A percentile compares a stretch with the other conserved stretches of the same genome.
Conservation (phyloP, 306 rosid genomes). For the Hippophae rhamnoides region DNA sequence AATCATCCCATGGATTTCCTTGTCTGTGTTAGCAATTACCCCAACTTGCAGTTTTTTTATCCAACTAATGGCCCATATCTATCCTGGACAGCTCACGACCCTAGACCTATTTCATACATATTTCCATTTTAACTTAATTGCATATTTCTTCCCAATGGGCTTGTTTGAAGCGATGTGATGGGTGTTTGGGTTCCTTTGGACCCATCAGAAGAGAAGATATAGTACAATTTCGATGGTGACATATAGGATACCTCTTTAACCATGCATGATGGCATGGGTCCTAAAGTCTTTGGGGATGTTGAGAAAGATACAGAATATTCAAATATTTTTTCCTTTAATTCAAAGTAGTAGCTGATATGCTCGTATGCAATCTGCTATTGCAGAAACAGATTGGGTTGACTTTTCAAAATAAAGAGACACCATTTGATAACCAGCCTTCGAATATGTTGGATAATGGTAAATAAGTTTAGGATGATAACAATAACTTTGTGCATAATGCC, state of each 20-base stretch:
- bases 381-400: slow-evolving; percentile 59
- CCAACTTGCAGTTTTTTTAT: too few species aligned
- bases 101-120: too few species aligned
- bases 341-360: slow-evolving; percentile 59
- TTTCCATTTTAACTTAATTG: too few species aligned
- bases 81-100: too few species aligned
- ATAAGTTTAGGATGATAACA: slow-evolving; percentile 41
- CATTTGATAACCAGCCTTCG: slow-evolving; percentile 41
- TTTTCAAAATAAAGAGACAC: slow-evolving; percentile 43
- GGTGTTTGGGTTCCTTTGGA: slow-evolving; percentile 36
- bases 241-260: too few species aligned
- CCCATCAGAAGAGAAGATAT: slow-evolving; percentile 45
- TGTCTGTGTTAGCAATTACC: too few species aligned
- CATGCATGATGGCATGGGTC: too few species aligned
- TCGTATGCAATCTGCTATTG: slow-evolving; percentile 59
- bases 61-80: too few species aligned
- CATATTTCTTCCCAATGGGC: too few species aligned
- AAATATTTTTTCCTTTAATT: slow-evolving; percentile 25
- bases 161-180: too few species aligned
- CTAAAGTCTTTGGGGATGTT: too few species aligned
- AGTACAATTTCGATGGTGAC: background rate
- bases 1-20: too few species aligned
- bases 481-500: slow-evolving; percentile 22
- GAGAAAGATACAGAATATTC: background rate
- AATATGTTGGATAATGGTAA: slow-evolving; percentile 37